Conservation (phyloP, 495 filamentous ascomycete species). For the Annulohypoxylon bovei region DNA sequence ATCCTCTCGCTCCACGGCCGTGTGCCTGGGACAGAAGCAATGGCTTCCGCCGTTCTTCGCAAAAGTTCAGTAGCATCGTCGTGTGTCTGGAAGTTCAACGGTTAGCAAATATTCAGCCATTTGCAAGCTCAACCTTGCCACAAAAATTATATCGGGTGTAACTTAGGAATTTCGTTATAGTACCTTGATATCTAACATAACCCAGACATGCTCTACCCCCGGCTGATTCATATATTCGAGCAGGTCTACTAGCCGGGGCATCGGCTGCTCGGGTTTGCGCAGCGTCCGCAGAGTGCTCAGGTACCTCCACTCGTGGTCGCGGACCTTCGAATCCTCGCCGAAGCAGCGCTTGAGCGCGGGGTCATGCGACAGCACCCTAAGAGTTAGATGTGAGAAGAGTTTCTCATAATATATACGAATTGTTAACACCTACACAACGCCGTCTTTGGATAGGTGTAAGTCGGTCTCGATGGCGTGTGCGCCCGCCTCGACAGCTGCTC, state of each 20-base stretch:
- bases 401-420: too few species aligned
- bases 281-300: slow-evolving; percentile 74
- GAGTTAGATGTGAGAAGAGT: too few species aligned
- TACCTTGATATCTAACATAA: slow-evolving; percentile 91
- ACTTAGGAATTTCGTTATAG: background rate
- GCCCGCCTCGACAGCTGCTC: slow-evolving; percentile 74
- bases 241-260: slow-evolving; percentile 81
- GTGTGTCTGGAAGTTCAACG: slow-evolving; percentile 54
- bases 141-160: background rate
- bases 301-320: slow-evolving; percentile 79
- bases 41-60: slow-evolving; percentile 67
- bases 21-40: slow-evolving; percentile 61
- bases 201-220: slow-evolving; percentile 72
- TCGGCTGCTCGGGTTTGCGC: slow-evolving; percentile 70
- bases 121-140: background rate
- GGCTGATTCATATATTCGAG: slow-evolving; percentile 73
- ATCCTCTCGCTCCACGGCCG: slow-evolving; percentile 76
- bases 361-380: slow-evolving; percentile 82
- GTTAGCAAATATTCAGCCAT: slow-evolving; percentile 1
- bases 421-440: too few species aligned
- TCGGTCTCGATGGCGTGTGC: slow-evolving; percentile 89
- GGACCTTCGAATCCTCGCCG: slow-evolving; percentile 72
- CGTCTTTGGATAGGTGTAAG: slow-evolving; percentile 82
- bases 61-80: slow-evolving; percentile 79
- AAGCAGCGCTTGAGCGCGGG: slow-evolving; percentile 79